Percentiles rank a stretch among this genome's conserved stretches.
Conservation (phyloP, 2,329 filamentous ascomycete species). For the Onygenales sp. region DNA sequence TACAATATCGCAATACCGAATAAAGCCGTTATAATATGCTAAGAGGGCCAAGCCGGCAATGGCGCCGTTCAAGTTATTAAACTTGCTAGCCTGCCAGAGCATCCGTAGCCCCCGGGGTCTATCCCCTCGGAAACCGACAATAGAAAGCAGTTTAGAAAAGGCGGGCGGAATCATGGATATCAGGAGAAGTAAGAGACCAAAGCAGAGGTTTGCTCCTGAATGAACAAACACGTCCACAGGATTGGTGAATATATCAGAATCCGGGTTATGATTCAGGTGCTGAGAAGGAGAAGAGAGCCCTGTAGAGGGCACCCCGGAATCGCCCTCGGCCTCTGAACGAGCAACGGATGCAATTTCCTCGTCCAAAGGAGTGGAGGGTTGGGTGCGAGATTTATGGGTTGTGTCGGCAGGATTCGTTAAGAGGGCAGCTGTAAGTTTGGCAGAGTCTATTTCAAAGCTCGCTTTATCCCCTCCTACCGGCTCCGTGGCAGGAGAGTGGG, state of each 20-base stretch:
- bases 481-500: constrained; percentile 2
- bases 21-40: constrained; percentile 77
- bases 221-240: constrained; percentile 82
- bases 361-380: background rate
- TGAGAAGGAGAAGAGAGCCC: background rate
- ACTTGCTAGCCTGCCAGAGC: constrained; percentile 83
- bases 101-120: constrained; percentile 70
- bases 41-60: constrained; percentile 74
- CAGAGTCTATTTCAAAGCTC: background rate
- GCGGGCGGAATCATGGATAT: constrained; percentile 90
- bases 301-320: background rate
- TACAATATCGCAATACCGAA: constrained; percentile 81
- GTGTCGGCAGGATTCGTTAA: background rate
- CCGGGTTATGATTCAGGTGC: constrained; percentile 35
- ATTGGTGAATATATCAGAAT: constrained; percentile 58
- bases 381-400: background rate
- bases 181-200: constrained; percentile 73
- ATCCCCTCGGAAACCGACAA: constrained; percentile 87
- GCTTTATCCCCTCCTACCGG: background rate
- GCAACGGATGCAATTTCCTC: background rate
- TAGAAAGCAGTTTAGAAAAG: constrained; percentile 74
- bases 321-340: background rate
- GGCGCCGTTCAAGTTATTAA: constrained; percentile 84
- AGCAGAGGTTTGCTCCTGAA: constrained; percentile 80
- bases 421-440: background rate